phyloP scores from a whole-genome alignment of 1,139 yeast species.

The Komagataea norvegica region DNA sequence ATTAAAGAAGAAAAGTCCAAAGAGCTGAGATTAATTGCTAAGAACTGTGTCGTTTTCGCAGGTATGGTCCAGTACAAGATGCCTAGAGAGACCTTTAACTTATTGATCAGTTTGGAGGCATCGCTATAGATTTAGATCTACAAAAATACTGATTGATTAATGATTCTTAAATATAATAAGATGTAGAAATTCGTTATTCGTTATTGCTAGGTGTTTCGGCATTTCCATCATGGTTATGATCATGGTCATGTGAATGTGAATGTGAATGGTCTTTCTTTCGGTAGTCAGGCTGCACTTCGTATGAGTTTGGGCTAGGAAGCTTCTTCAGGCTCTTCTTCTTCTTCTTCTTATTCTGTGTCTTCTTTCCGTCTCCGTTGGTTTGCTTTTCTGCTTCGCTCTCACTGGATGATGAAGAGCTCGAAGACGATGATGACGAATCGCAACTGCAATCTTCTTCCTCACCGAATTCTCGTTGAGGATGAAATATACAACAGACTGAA shows the following conservation, averaged over 20 bases:
- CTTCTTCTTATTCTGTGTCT: conserved; percentile 30
- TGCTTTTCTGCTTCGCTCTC: conserved; percentile 27
- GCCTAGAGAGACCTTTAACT: conserved; percentile 87
- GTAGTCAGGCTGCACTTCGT: conserved; percentile 69
- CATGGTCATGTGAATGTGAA: conserved; percentile 5
- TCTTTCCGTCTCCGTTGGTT: conserved; percentile 27
- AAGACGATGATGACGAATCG: conserved; percentile 27
- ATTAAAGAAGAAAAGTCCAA: conserved; percentile 52
- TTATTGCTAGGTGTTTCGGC: not conserved
- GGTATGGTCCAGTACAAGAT: conserved; percentile 94
- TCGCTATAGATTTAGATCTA: conserved; percentile 23
- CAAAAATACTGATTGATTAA: too few species aligned
- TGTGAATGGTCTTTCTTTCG: conserved; percentile 20
- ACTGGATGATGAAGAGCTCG: conserved; percentile 20
- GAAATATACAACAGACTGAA: conserved; percentile 83
- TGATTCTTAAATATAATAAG: too few species aligned
- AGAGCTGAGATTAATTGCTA: conserved; percentile 62
- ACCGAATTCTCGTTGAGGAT: conserved; percentile 72
- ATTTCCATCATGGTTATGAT: conserved; percentile 1
- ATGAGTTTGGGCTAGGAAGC: conserved; percentile 57
- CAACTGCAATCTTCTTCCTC: conserved; percentile 45
- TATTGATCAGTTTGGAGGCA: conserved; percentile 68
- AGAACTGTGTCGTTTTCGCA: conserved; percentile 89
- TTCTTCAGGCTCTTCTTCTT: conserved; percentile 25
- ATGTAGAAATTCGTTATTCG: too few species aligned